phyloP scores from a whole-genome alignment of 1,284 basidiomycete species.

The Fereydounia khargensis region DNA sequence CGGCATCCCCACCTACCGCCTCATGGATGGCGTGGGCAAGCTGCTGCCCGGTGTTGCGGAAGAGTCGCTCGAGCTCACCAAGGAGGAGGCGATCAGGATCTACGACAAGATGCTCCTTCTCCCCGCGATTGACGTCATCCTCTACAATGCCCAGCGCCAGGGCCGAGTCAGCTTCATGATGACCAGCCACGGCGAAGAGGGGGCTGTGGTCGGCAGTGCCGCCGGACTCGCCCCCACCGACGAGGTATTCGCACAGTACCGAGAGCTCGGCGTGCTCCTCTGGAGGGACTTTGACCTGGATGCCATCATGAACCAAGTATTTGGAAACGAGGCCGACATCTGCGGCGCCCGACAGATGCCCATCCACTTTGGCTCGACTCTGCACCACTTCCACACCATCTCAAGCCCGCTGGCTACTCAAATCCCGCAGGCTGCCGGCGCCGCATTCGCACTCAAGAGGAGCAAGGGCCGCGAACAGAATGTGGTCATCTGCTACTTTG shows the following conservation, averaged over 20 bases:
- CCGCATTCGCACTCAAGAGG: slow-evolving; percentile 81
- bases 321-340: slow-evolving; percentile 42
- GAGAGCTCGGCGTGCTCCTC: slow-evolving; percentile 81
- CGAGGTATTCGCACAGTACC: slow-evolving; percentile 63
- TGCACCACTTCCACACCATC: slow-evolving; percentile 87
- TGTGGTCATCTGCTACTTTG: slow-evolving; percentile 86
- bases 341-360: slow-evolving; percentile 54
- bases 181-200: slow-evolving; percentile 76
- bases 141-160: slow-evolving; percentile 88
- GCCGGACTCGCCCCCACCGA: slow-evolving; percentile 79
- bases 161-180: slow-evolving; percentile 93
- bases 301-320: slow-evolving; percentile 40
- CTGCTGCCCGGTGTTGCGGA: slow-evolving; percentile 40
- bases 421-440: slow-evolving; percentile 91
- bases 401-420: slow-evolving; percentile 92
- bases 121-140: slow-evolving; percentile 78
- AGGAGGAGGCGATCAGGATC: slow-evolving; percentile 43
- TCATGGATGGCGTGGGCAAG: slow-evolving; percentile 40
- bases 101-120: slow-evolving; percentile 61
- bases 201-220: slow-evolving; percentile 82
- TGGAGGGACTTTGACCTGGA: slow-evolving; percentile 72
- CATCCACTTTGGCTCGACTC: slow-evolving; percentile 75
- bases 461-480: slow-evolving; percentile 65
- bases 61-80: slow-evolving; percentile 28
- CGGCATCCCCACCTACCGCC: slow-evolving; percentile 48